Evolutionary conservation across 192 early-diverging fungal species (phyloP).

Genomic region (Coemansia sp.): DNA sequence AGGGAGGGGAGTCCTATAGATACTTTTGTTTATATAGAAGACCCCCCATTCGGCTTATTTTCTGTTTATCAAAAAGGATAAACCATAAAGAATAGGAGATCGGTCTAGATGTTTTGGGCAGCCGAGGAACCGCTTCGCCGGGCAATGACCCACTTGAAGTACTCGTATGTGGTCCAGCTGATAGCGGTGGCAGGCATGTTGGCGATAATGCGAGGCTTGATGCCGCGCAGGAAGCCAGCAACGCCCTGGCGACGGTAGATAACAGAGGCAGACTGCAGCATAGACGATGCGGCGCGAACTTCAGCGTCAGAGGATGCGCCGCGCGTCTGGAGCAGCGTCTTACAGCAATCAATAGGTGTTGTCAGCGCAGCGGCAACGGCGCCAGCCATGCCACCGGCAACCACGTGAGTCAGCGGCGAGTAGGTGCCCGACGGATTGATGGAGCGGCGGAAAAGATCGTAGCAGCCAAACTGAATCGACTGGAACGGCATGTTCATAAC

Average conservation of each 20-base stretch:
- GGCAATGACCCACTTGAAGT: slow-evolving; percentile 73
- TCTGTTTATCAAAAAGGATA: background rate
- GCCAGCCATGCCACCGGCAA: slow-evolving; percentile 87
- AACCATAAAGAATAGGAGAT: background rate
- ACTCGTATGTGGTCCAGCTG: slow-evolving; percentile 92
- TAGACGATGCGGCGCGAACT: slow-evolving; percentile 71
- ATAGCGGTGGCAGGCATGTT: slow-evolving; percentile 94
- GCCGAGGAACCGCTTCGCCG: slow-evolving; percentile 32
- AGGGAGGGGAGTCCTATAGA: too few relatives aligned
- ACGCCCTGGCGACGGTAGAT: slow-evolving; percentile 80
- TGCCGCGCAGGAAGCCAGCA: slow-evolving; percentile 75
- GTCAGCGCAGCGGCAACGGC: slow-evolving; percentile 84
- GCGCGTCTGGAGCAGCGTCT: slow-evolving; percentile 93
- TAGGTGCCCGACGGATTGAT: slow-evolving; percentile 82
- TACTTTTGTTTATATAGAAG: background rate
- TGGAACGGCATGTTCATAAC: slow-evolving; percentile 96
- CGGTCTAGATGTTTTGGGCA: background rate
- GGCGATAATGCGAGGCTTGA: slow-evolving; percentile 81
- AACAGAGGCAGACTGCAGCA: slow-evolving; percentile 67
- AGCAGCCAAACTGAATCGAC: slow-evolving; percentile 88
- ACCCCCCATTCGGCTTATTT: background rate
- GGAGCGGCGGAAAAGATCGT: slow-evolving; percentile 83
- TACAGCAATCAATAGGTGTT: slow-evolving; percentile 94
- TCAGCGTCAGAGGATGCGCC: slow-evolving; percentile 72
- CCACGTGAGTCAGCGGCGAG: slow-evolving; percentile 83